Evolutionary conservation across 2,329 filamentous ascomycete genomes (phyloP).

Genomic region (Trematosphaeria pertusa): DNA sequence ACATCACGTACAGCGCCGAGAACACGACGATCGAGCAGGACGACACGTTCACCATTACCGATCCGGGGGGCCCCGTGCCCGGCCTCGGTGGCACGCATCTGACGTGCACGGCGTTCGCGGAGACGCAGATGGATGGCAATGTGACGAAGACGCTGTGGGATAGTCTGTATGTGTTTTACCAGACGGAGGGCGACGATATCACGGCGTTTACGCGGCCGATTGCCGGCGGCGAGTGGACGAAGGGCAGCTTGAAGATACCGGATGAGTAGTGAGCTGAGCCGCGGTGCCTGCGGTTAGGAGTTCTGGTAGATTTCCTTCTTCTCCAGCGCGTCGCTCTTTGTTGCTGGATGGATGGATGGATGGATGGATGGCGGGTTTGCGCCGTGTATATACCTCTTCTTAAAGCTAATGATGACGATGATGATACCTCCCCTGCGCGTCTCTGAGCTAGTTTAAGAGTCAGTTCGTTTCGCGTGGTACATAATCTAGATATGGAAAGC

Average conservation of each 20-base stretch:
- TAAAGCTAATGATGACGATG: no score
- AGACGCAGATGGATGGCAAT: constrained; percentile 28
- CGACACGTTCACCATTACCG: constrained; percentile 43
- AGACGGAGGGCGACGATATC: constrained; percentile 38
- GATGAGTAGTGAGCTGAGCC: no score
- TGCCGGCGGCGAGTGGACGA: constrained; percentile 37
- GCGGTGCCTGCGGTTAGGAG: no score
- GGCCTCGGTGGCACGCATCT: constrained; percentile 51
- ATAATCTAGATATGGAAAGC: no score
- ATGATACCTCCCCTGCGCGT: no score
- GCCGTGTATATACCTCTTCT: no score
- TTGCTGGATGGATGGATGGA: no score
- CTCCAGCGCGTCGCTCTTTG: no score
- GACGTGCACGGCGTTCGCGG: constrained; percentile 44
- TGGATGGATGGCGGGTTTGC: no score
- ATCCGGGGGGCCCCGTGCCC: constrained; percentile 30
- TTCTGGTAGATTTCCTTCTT: no score
- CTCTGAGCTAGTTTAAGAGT: no score
- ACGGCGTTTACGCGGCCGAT: constrained; percentile 35
- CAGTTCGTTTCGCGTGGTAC: no score
- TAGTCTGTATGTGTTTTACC: constrained; percentile 44
- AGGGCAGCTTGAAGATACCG: constrained; percentile 30
- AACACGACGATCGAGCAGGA: constrained; percentile 43
- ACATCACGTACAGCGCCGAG: constrained; percentile 48
- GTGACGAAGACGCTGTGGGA: constrained; percentile 23